Evolutionary conservation across 306 rosid genomes (phyloP), one percentile per base, ranked within the genome.

Genomic region (Quercus gilva): DNA sequence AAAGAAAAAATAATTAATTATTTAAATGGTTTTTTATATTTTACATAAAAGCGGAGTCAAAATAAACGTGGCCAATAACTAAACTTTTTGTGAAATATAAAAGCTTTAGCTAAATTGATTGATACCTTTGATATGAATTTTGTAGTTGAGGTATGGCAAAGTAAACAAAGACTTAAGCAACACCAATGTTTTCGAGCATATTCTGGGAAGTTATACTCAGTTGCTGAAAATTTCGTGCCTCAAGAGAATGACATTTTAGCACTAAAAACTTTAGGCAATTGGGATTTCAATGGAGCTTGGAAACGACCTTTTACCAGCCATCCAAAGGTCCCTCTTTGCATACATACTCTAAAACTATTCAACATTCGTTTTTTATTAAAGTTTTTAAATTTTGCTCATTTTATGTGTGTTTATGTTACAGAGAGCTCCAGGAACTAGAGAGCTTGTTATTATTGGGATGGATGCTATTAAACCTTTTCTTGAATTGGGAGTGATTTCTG

Each of bases 181-280:
- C 85, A 90, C 96, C 41, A 94, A 74, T 61, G 88, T 90, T 49
- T 85, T 91, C 80, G 90, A 89, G 83, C 96, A 94, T 75, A 94
- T 75, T 84, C 90, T 1, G 90, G 94, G 13, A 94, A 80, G 74
- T 69, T 82, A 6, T 90, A 86, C 76, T 89, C 96, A 0, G 41
- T 78, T 49, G 91, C 96, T 56, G 98, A 92, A 77, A 91, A 79
- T 77, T 81, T 85, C 81, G 52, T 82, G 57, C 96, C 98, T 31
- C 96, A 90, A 73, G 86, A 92, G 86, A 86, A 92, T 49, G 92
- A 94, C 77, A 85, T 89, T 67, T 70, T 68, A 1, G 85, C 86
- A 0, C 65, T 94, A 0, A 71, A 90, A 75, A 86, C 91, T 21
- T 69, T 86, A 5, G 82, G 76, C 15, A 81, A 79, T 75, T 94